Evolutionary conservation across 2,329 filamentous ascomycete species (phyloP).

Genomic region (Scorias spongiosa): DNA sequence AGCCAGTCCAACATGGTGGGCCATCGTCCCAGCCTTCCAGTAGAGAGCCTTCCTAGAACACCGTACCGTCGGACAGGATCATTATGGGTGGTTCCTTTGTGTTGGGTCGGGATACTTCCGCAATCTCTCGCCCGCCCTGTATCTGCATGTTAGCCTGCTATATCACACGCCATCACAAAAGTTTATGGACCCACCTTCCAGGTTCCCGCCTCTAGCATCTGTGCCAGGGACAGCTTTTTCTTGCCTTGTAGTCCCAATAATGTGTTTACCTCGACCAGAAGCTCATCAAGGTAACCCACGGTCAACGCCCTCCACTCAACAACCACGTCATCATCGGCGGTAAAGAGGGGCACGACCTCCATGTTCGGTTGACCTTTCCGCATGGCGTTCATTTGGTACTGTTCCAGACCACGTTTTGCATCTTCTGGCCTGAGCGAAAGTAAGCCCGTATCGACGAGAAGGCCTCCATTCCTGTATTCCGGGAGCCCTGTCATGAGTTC

Average conservation of each 20-base stretch:
- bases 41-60: slow-evolving; percentile 49
- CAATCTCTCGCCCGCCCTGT: slow-evolving; percentile 82
- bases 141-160: slow-evolving; percentile 18
- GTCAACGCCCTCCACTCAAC: slow-evolving; percentile 67
- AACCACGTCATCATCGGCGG: slow-evolving; percentile 59
- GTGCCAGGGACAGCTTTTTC: slow-evolving; percentile 60
- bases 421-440: slow-evolving; percentile 60
- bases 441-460: slow-evolving; percentile 74
- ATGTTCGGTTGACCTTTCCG: slow-evolving; percentile 56
- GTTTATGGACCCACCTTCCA: slow-evolving; percentile 63
- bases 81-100: slow-evolving; percentile 94
- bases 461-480: slow-evolving; percentile 82
- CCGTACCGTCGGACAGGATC: slow-evolving; percentile 89
- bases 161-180: not conserved
- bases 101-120: slow-evolving; percentile 86
- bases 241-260: slow-evolving; percentile 52
- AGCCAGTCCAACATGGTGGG: slow-evolving; percentile 3
- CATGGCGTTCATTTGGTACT: slow-evolving; percentile 55
- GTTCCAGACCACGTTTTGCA: slow-evolving; percentile 52
- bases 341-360: slow-evolving; percentile 61
- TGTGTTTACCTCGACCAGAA: slow-evolving; percentile 53
- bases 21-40: slow-evolving; percentile 12
- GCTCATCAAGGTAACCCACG: slow-evolving; percentile 57
- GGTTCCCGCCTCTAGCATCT: slow-evolving; percentile 87
- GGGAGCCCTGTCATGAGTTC: slow-evolving; percentile 80